Base-by-base conservation (phyloP, 305 asterid species). In the Ilex paraguariensis region DNA sequence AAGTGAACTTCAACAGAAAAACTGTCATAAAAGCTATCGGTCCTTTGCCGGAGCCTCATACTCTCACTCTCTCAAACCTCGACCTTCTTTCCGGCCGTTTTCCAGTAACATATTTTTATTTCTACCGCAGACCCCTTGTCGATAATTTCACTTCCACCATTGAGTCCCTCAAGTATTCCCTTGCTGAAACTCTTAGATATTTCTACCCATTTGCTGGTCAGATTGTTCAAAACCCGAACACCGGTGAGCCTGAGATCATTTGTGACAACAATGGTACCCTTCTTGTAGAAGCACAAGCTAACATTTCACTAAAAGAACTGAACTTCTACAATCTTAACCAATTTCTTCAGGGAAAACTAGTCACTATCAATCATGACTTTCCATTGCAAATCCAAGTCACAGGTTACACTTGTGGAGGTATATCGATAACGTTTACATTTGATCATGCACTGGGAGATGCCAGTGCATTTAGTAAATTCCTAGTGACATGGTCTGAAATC, bases 401-500 rank as follows among this genome's bases (percentile, higher is more conserved):
- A 15, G 17, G 40, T 15, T 85, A 60, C 64, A n/a, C 55, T 30
- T 80, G 91, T 53, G 78, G 80, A 55, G 75, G 82, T 65, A 7
- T 69, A 36, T 70, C 81, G 3, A 56, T 80, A 21, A 70, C 79
- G 1, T 82, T 84, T 75, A 77, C 91, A n/a, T 84, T 82, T 50
- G 87, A 82, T 55, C 83, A 82, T 72, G 88, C 85, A n/a, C 74
- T 84, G 30, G 91, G 91, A 4, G 91, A 84, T 63, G 88, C 87
- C 16, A 65, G 64, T 51, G 77, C 88, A 17, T 82, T 82, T 57
- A 32, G 78, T 71, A 85, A 73, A 73, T 81, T 82, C 56, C 81
- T 80, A 1, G 21, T 65, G 13, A 77, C 82, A 1, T 80, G 85
- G 83, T 82, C 81, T 0, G 81, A 85, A 32, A 67, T 77, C 30